Conservation (phyloP, 2,329 filamentous ascomycete genomes). For the Fusarium coicis region DNA sequence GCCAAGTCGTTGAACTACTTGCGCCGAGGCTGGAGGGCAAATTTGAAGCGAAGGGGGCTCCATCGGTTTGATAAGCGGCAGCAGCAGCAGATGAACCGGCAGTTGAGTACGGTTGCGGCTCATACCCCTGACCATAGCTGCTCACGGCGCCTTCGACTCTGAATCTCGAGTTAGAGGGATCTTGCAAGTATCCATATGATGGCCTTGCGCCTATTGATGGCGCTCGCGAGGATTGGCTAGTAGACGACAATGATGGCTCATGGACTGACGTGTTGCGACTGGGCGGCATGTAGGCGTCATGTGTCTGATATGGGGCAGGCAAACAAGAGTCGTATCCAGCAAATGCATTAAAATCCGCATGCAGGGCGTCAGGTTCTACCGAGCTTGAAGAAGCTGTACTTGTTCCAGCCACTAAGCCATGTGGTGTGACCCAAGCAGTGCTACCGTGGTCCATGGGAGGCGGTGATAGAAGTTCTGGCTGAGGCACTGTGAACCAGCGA, state of each 20-base stretch:
- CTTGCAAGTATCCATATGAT: slow-evolving; percentile 42
- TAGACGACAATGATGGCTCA: slow-evolving; percentile 33
- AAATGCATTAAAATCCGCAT: slow-evolving; percentile 64
- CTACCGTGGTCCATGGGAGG: slow-evolving; percentile 53
- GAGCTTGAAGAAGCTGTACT: slow-evolving; percentile 51
- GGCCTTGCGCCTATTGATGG: slow-evolving; percentile 28
- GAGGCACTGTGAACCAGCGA: slow-evolving; percentile 44
- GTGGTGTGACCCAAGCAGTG: slow-evolving; percentile 56
- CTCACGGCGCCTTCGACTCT: slow-evolving; percentile 34
- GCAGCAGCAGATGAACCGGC: slow-evolving; percentile 27
- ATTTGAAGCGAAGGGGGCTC: slow-evolving; percentile 31
- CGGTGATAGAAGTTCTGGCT: slow-evolving; percentile 32
- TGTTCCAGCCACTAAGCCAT: slow-evolving; percentile 51
- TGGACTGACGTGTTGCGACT: slow-evolving; percentile 40
- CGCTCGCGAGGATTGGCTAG: slow-evolving; percentile 28
- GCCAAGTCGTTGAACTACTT: slow-evolving; percentile 30
- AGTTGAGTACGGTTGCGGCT: slow-evolving; percentile 35
- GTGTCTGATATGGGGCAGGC: slow-evolving; percentile 54
- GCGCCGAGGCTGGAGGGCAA: slow-evolving; percentile 31
- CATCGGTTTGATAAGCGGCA: slow-evolving; percentile 37
- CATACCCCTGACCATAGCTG: slow-evolving; percentile 36
- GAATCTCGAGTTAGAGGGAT: slow-evolving; percentile 28
- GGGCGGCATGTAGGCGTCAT: slow-evolving; percentile 59
- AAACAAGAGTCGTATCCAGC: slow-evolving; percentile 57
- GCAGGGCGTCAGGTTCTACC: slow-evolving; percentile 58